Evolutionary conservation across 148 eudicot species (phyloP).

Genomic region (Beta vulgaris): DNA sequence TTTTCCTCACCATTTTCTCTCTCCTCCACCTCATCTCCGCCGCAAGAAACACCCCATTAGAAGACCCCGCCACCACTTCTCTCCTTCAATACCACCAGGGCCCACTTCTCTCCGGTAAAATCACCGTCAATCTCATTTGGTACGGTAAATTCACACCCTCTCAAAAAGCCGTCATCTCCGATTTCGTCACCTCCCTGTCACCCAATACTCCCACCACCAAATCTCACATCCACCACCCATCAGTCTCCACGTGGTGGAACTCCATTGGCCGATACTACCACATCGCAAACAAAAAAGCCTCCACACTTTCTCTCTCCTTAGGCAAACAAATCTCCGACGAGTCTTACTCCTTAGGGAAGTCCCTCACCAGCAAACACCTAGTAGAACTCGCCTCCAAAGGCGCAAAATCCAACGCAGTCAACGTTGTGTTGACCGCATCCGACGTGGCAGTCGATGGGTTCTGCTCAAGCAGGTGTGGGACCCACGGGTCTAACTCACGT

Average conservation of each 20-base stretch:
- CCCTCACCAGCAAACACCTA: conserved; percentile 28
- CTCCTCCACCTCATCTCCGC: conserved; percentile 8
- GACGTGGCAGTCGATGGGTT: conserved; percentile 45
- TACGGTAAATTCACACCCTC: conserved; percentile 45
- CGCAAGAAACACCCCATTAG: neutral
- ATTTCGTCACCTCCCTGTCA: conserved; percentile 42
- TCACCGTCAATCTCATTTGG: conserved; percentile 48
- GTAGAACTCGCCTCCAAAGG: conserved; percentile 29
- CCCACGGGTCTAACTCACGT: conserved; percentile 34
- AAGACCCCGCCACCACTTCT: conserved; percentile 20
- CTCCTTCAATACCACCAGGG: conserved; percentile 43
- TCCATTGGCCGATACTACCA: conserved; percentile 36
- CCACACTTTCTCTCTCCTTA: conserved; percentile 22
- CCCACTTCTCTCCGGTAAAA: conserved; percentile 42
- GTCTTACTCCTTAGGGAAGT: conserved; percentile 32
- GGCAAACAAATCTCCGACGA: conserved; percentile 33
- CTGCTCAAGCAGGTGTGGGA: conserved; percentile 49
- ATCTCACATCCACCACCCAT: conserved; percentile 29
- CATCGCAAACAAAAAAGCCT: conserved; percentile 20
- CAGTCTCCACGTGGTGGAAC: conserved; percentile 43
- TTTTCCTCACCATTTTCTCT: conserved; percentile 6
- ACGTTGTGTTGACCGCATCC: conserved; percentile 45
- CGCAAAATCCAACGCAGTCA: conserved; percentile 30
- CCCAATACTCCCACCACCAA: neutral
- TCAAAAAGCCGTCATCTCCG: conserved; percentile 41